Evolutionary conservation across 139 green algal species (phyloP).

Genomic region (Nannochloris sp.): DNA sequence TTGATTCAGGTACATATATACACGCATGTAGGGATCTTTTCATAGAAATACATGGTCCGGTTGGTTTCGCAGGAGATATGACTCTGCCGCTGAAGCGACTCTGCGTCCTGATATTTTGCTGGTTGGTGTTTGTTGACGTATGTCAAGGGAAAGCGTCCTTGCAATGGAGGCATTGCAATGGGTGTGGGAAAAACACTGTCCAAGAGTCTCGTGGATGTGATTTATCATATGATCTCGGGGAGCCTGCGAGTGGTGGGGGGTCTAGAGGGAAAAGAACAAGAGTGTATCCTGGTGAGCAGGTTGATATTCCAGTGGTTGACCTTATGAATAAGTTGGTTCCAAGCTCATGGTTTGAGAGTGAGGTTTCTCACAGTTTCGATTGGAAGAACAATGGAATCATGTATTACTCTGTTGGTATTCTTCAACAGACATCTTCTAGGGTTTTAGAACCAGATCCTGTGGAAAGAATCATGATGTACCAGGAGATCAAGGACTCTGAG

Average conservation of each 20-base stretch:
- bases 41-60: too few relatives aligned
- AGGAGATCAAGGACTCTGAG: not conserved
- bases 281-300: not conserved
- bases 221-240: not conserved
- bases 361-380: not conserved
- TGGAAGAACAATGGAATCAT: not conserved
- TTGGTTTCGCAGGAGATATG: too few relatives aligned
- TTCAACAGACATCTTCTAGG: not conserved
- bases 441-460: not conserved
- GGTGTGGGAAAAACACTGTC: not conserved
- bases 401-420: constrained; percentile 3
- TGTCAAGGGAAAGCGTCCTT: not conserved
- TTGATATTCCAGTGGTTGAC: not conserved
- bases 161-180: not conserved
- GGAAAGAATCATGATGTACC: constrained; percentile 1
- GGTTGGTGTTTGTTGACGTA: not conserved
- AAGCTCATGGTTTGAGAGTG: not conserved
- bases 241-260: not conserved
- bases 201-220: constrained; percentile 1
- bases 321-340: not conserved
- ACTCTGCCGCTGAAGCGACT: too few relatives aligned
- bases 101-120: too few relatives aligned
- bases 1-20: too few relatives aligned
- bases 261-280: not conserved
- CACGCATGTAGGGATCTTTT: too few relatives aligned